Conservation (phyloP, 495 filamentous ascomycete genomes). For the Xylaria bambusicola region DNA sequence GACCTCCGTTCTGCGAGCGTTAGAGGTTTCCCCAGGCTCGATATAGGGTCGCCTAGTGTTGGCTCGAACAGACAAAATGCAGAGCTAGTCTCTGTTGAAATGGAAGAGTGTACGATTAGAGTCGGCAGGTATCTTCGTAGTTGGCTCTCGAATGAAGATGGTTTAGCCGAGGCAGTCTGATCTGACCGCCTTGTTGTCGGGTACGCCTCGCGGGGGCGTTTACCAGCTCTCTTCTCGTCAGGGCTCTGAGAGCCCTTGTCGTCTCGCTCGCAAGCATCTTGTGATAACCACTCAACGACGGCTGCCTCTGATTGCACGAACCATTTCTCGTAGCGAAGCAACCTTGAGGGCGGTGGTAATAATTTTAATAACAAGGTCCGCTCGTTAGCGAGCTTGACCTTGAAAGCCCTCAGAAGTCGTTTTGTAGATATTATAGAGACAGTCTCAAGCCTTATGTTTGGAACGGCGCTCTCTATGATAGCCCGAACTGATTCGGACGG, state of each 20-base stretch:
- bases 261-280: not conserved
- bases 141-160: not conserved
- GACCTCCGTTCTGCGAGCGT: slow-evolving; percentile 18
- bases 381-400: slow-evolving; percentile 36
- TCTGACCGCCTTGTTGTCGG: not conserved
- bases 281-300: slow-evolving; percentile 14
- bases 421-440: slow-evolving; percentile 31
- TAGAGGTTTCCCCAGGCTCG: slow-evolving; percentile 26
- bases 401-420: slow-evolving; percentile 38
- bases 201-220: not conserved
- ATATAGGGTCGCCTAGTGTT: slow-evolving; percentile 29
- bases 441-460: slow-evolving; percentile 31
- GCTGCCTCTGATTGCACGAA: slow-evolving; percentile 37
- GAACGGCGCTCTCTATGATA: slow-evolving; percentile 33
- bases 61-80: slow-evolving; percentile 37
- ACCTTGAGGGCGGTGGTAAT: slow-evolving; percentile 35
- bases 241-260: not conserved
- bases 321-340: slow-evolving; percentile 44
- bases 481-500: slow-evolving; percentile 35
- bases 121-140: slow-evolving; percentile 35
- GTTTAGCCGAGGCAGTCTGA: not conserved
- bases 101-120: slow-evolving; percentile 32
- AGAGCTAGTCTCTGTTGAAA: slow-evolving; percentile 24
- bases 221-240: not conserved
- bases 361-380: slow-evolving; percentile 37